A percentile compares a stretch with the other conserved stretches of the same genome.
These are phyloP conservation scores for Pezicula carpinea DNA, from an alignment of 2,329 filamentous ascomycete species.

Conservation along the genomic window DNA sequence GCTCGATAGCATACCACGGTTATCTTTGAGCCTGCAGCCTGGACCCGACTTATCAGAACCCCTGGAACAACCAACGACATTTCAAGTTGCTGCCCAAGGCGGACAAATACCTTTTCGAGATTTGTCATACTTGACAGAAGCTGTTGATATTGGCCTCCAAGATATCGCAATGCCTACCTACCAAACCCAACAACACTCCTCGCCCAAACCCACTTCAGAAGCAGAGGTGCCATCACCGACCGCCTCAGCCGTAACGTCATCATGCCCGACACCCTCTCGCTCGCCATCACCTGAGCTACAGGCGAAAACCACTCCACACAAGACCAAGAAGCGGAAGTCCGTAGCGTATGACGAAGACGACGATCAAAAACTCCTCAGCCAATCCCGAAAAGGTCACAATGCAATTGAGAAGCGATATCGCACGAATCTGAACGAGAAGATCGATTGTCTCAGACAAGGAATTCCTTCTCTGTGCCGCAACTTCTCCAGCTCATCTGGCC, in stretches of 20 bases:
- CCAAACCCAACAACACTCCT: no score
- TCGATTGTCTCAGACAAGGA: constrained; percentile 10
- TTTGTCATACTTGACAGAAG: constrained; percentile 10
- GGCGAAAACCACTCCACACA: constrained; percentile 4
- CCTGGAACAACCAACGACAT: no score
- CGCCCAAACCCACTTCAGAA: constrained; percentile 1
- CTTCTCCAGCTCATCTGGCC: not conserved
- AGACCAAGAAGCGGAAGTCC: constrained; percentile 12
- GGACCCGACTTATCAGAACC: no score
- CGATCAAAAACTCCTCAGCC: constrained; percentile 4
- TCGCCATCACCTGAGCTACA: not conserved
- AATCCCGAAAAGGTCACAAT: constrained; percentile 11
- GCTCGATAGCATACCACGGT: no score
- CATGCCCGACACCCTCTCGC: constrained; percentile 4
- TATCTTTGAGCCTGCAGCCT: no score
- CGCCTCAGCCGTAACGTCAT: constrained; percentile 1
- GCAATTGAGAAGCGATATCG: constrained; percentile 15
- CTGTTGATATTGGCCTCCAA: constrained; percentile 7
- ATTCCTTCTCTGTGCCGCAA: constrained; percentile 7
- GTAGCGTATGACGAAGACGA: constrained; percentile 3
- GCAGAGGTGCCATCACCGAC: constrained; percentile 2
- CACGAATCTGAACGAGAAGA: constrained; percentile 20
- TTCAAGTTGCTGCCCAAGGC: not conserved
- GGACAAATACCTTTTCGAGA: constrained; percentile 2
- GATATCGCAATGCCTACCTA: constrained; percentile 11